These are phyloP conservation scores for Sporothrix brunneoviolacea DNA, from an alignment of 2,329 filamentous ascomycete species.

Conservation along the genomic window DNA sequence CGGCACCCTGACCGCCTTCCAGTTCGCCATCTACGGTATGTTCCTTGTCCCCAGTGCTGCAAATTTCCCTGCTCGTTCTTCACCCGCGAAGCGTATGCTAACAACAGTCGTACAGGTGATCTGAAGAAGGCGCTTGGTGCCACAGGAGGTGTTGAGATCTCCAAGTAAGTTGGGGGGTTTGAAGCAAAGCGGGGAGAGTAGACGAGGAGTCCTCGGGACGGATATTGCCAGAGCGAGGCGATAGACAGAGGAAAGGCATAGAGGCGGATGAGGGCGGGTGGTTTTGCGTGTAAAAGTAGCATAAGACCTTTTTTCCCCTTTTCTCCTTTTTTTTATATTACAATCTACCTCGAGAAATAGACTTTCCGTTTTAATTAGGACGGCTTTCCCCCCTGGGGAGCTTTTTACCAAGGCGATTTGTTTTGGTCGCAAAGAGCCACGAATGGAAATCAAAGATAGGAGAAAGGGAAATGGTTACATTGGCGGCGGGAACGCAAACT, in stretches of 20 bases:
- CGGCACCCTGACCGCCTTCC: constrained; percentile 62
- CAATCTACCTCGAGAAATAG: constrained; percentile 7
- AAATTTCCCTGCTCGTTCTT: too few relatives aligned
- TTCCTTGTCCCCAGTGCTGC: neutral
- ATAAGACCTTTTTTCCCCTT: neutral
- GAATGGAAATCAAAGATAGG: too few relatives aligned
- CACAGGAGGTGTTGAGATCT: constrained; percentile 68
- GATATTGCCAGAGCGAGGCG: neutral
- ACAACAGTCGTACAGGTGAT: constrained; percentile 27
- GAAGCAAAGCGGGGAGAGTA: constrained; percentile 5
- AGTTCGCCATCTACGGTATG: constrained; percentile 74
- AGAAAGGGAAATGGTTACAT: too few relatives aligned
- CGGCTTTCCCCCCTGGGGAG: neutral
- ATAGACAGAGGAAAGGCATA: constrained; percentile 5
- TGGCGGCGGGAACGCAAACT: too few relatives aligned
- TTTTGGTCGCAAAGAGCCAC: too few relatives aligned
- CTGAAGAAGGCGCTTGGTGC: constrained; percentile 65
- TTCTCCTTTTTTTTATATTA: neutral
- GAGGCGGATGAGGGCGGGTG: neutral
- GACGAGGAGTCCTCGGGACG: too few relatives aligned
- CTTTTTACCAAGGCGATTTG: too few relatives aligned
- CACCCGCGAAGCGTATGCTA: too few relatives aligned
- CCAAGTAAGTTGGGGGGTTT: constrained; percentile 29
- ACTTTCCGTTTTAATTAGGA: constrained; percentile 3
- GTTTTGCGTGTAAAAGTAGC: constrained; percentile 12